Conservation (phyloP, 345 rosid species). For the Dimocarpus longan region DNA sequence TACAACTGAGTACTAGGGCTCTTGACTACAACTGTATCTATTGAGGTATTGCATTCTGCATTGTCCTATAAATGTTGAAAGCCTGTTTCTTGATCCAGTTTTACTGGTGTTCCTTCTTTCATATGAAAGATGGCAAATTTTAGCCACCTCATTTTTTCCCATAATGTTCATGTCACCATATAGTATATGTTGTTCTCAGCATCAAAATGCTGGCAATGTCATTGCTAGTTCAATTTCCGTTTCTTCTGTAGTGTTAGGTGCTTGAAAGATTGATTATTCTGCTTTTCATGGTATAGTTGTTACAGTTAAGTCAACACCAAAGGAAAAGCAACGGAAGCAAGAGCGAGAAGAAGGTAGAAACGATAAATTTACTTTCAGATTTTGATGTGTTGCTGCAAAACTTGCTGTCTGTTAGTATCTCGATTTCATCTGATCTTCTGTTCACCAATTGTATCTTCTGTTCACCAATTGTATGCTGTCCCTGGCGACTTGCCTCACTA, state of each 20-base stretch:
- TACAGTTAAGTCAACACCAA: constrained; percentile 30
- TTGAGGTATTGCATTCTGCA: not conserved
- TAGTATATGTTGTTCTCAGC: not conserved
- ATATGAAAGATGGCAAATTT: not conserved
- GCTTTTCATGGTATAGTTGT: constrained; percentile 23
- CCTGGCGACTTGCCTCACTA: not conserved
- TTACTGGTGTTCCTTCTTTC: not conserved
- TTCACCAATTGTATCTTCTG: constrained; percentile 1
- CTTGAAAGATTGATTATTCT: constrained; percentile 8
- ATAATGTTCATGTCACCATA: not conserved
- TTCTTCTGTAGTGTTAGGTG: not conserved
- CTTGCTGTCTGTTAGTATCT: not conserved
- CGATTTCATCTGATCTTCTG: not conserved
- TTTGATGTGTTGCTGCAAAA: not conserved
- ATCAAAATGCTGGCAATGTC: not conserved
- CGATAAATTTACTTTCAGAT: constrained; percentile 8
- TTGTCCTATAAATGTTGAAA: not conserved
- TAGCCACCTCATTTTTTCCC: not conserved
- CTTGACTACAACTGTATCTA: not conserved
- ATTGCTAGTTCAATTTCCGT: not conserved
- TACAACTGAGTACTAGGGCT: not conserved
- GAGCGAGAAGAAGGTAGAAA: constrained; percentile 41
- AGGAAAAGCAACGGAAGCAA: constrained; percentile 40
- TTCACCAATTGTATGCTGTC: constrained; percentile 1
- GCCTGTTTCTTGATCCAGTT: not conserved